phyloP scores from a whole-genome alignment of 2,329 filamentous ascomycete species.

The Lizonia empirigonia region DNA sequence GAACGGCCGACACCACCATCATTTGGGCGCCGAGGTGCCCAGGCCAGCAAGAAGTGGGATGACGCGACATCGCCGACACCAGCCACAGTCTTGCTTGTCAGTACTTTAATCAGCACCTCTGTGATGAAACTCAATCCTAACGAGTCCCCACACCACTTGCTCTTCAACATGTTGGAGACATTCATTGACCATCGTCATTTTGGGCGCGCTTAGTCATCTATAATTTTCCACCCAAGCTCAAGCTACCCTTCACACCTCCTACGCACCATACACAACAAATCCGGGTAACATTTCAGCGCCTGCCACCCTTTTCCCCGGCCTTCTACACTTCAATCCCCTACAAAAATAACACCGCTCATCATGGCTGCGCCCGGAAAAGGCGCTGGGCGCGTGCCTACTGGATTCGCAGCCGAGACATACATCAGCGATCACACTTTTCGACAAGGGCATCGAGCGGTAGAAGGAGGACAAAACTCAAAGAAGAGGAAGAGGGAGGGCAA shows the following conservation, averaged over 20 bases:
- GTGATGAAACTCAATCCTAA: too few relatives aligned
- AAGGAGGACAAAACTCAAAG: constrained; percentile 67
- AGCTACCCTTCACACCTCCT: not conserved
- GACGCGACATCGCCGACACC: constrained; percentile 11
- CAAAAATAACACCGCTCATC: not conserved
- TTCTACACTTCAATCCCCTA: not conserved
- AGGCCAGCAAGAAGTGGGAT: constrained; percentile 9
- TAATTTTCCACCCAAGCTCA: constrained; percentile 16
- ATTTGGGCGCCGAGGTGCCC: constrained; percentile 12
- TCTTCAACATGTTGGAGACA: too few relatives aligned
- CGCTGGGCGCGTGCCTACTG: constrained; percentile 64
- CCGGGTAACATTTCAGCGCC: not conserved
- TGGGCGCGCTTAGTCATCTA: constrained; percentile 28
- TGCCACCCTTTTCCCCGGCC: not conserved
- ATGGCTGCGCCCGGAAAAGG: constrained; percentile 33
- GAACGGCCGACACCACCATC: constrained; percentile 9
- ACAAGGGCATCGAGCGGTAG: constrained; percentile 81
- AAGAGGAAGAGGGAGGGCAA: constrained; percentile 83
- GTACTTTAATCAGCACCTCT: not conserved
- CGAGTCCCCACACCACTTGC: too few relatives aligned
- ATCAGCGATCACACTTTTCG: constrained; percentile 92
- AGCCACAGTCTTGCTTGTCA: constrained; percentile 1
- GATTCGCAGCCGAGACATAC: constrained; percentile 83
- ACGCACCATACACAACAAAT: not conserved
- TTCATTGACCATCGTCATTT: too few relatives aligned